These are phyloP conservation scores for Pseudophaeomoniella oleicola DNA, from an alignment of 2,329 filamentous ascomycete species.

Conservation along the genomic window DNA sequence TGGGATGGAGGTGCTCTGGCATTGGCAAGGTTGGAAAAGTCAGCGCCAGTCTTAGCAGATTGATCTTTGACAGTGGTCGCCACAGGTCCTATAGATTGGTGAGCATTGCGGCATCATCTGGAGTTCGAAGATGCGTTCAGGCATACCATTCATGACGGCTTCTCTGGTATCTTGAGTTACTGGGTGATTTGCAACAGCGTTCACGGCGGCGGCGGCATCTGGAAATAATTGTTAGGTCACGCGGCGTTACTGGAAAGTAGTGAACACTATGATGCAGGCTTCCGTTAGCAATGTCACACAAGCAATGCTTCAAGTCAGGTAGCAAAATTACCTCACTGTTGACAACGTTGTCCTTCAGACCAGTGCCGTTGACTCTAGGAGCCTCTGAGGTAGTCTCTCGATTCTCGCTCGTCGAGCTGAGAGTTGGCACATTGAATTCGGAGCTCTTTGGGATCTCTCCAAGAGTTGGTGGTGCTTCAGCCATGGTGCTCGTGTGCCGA, in stretches of 20 bases:
- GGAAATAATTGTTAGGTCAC: slow-evolving; percentile 2
- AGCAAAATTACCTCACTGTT: slow-evolving; percentile 5
- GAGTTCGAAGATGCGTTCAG: neutral
- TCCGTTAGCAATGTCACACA: neutral
- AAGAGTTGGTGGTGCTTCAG: neutral
- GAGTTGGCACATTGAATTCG: neutral
- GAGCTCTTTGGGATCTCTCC: neutral
- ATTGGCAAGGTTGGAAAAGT: slow-evolving; percentile 43
- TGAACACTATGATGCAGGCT: neutral
- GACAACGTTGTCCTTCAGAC: slow-evolving; percentile 7
- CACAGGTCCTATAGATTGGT: slow-evolving; percentile 30
- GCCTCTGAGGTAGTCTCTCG: neutral
- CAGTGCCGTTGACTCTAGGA: slow-evolving; percentile 5
- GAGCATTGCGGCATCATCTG: neutral
- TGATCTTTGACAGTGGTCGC: slow-evolving; percentile 43
- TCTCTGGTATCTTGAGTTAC: slow-evolving; percentile 24
- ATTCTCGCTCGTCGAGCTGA: neutral
- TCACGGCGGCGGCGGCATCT: slow-evolving; percentile 35
- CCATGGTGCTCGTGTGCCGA: neutral
- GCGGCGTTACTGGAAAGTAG: neutral
- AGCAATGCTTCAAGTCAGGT: neutral
- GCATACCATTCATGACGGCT: slow-evolving; percentile 16
- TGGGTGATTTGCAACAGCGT: slow-evolving; percentile 33
- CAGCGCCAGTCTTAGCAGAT: slow-evolving; percentile 38
- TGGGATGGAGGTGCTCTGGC: slow-evolving; percentile 37